Conservation (phyloP, 129 eudicot species). For the Pulicaria dysenterica region DNA sequence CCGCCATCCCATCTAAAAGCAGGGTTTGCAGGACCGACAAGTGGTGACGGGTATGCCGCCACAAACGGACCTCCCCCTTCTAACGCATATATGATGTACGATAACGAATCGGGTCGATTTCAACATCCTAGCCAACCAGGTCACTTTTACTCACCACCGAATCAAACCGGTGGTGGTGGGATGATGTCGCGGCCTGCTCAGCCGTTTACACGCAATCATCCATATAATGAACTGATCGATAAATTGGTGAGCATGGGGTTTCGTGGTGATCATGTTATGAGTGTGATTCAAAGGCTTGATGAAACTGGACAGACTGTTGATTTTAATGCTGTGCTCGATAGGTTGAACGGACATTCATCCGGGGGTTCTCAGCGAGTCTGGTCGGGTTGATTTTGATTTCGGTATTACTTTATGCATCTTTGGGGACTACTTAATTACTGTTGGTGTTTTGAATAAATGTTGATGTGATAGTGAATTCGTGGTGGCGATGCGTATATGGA, state of each 20-base stretch:
- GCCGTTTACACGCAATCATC: slow-evolving; percentile 61
- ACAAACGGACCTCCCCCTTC: slow-evolving; percentile 44
- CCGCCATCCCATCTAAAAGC: slow-evolving; percentile 65
- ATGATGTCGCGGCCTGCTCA: slow-evolving; percentile 50
- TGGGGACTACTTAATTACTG: not conserved
- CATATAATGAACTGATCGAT: slow-evolving; percentile 77
- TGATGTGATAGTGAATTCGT: slow-evolving; percentile 34
- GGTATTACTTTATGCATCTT: slow-evolving; percentile 23
- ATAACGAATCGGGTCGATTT: slow-evolving; percentile 58
- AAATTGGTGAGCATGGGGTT: slow-evolving; percentile 90
- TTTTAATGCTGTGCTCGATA: slow-evolving; percentile 83
- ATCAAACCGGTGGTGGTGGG: slow-evolving; percentile 37
- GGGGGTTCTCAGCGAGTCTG: slow-evolving; percentile 76
- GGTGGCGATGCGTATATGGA: slow-evolving; percentile 40
- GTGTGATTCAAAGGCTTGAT: slow-evolving; percentile 87
- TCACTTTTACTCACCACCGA: slow-evolving; percentile 53
- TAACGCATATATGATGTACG: slow-evolving; percentile 62
- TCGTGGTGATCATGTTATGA: slow-evolving; percentile 71
- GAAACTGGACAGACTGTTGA: slow-evolving; percentile 86
- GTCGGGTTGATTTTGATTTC: slow-evolving; percentile 46
- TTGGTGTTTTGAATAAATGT: slow-evolving; percentile 50
- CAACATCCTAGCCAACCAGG: slow-evolving; percentile 59
- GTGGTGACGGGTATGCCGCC: slow-evolving; percentile 61
- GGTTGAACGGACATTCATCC: slow-evolving; percentile 70
- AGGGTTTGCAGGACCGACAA: slow-evolving; percentile 51